phyloP scores from a whole-genome alignment of 164 flowering plant species.

The Vitis vinifera region DNA sequence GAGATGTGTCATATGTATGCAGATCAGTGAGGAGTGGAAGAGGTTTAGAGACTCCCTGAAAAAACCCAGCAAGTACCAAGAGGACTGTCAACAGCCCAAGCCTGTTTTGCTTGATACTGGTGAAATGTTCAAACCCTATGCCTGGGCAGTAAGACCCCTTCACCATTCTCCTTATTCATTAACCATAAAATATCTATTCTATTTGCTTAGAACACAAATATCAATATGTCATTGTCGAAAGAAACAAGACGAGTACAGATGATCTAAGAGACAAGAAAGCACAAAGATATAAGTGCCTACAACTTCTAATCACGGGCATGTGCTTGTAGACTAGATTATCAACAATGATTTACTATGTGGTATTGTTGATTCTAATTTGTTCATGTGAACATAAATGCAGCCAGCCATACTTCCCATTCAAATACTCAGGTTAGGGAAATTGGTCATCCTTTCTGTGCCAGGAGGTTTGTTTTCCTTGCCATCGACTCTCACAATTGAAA shows the following conservation, averaged over 20 bases:
- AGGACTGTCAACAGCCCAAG: conserved; percentile 60
- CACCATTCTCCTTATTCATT: no score
- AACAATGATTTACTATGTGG: no score
- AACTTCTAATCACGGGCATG: no score
- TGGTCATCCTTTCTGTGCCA: conserved; percentile 63
- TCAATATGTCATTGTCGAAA: no score
- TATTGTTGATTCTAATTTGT: no score
- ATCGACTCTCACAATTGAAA: neutral
- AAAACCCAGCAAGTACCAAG: conserved; percentile 50
- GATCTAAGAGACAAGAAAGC: no score
- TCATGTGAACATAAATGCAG: conserved; percentile 26
- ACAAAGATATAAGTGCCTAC: no score
- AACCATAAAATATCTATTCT: no score
- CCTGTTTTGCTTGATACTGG: conserved; percentile 49
- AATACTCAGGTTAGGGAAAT: conserved; percentile 56
- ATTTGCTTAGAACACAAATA: no score
- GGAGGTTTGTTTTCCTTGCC: conserved; percentile 43
- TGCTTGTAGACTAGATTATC: no score
- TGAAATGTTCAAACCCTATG: conserved; percentile 64
- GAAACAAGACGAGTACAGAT: no score
- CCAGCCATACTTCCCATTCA: conserved; percentile 72
- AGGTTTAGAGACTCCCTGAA: conserved; percentile 38
- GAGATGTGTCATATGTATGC: neutral
- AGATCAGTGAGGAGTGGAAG: conserved; percentile 50
- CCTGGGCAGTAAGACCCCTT: conserved; percentile 62